These are phyloP conservation scores for Lonicera japonica DNA, from an alignment of 129 eudicot species.

Conservation along the genomic window DNA sequence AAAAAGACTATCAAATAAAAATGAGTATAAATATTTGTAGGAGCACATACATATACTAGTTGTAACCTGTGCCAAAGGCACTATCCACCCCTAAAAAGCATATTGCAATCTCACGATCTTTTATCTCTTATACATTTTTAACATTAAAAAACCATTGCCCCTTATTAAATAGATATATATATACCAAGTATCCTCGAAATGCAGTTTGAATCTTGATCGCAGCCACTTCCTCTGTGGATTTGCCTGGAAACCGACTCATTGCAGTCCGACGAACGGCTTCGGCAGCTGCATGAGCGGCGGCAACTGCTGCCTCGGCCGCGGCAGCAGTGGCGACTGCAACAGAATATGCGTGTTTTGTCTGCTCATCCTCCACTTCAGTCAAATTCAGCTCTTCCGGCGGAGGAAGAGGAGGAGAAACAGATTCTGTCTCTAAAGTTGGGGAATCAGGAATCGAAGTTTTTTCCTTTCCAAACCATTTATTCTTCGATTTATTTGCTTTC, in stretches of 20 bases:
- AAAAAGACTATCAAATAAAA: too few species aligned
- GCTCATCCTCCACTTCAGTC: constrained; percentile 57
- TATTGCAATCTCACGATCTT: too few species aligned
- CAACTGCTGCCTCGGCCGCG: constrained; percentile 71
- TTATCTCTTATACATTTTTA: too few species aligned
- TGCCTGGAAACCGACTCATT: constrained; percentile 43
- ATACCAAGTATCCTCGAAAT: constrained; percentile 84
- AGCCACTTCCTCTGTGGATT: constrained; percentile 72
- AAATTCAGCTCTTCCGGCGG: constrained; percentile 46
- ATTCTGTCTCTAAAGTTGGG: constrained; percentile 24
- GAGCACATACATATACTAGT: too few species aligned
- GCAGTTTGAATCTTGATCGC: constrained; percentile 76
- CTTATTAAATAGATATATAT: constrained; percentile 17
- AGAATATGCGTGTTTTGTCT: constrained; percentile 53
- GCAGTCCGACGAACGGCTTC: constrained; percentile 54
- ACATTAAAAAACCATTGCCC: too few species aligned
- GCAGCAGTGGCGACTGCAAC: constrained; percentile 68
- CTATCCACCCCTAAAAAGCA: too few species aligned
- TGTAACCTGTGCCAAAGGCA: too few species aligned
- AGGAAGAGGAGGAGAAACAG: constrained; percentile 39
- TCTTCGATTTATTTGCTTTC: constrained; percentile 52
- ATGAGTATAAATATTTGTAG: too few species aligned
- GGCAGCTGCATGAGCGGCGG: constrained; percentile 74
- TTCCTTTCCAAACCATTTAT: constrained; percentile 43
- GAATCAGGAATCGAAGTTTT: constrained; percentile 23